Evolutionary conservation across 2,329 filamentous ascomycete genomes (phyloP).

Genomic region (Stemphylium lycopersici): DNA sequence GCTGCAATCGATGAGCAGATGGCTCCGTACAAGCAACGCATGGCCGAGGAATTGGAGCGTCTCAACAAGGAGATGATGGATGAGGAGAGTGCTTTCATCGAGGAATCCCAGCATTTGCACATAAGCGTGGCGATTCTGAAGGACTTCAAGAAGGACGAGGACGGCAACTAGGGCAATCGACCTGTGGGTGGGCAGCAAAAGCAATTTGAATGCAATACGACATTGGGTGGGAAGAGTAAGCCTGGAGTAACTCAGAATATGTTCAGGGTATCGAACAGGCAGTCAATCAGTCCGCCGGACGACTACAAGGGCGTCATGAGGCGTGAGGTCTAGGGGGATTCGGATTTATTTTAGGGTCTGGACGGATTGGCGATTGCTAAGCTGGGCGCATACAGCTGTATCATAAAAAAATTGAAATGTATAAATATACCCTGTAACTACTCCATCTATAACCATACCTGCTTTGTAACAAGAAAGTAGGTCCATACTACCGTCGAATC

Average conservation of each 20-base stretch:
- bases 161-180: not conserved
- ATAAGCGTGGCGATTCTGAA: conserved; percentile 24
- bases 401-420: too few relatives aligned
- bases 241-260: conserved; percentile 4
- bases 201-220: not conserved
- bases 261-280: not conserved
- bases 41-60: conserved; percentile 30
- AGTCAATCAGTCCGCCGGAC: not conserved
- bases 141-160: conserved; percentile 21
- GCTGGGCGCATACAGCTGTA: too few relatives aligned
- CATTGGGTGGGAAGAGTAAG: not conserved
- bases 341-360: not conserved
- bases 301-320: not conserved
- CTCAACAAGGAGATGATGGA: conserved; percentile 24
- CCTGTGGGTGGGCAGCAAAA: not conserved
- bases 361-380: too few relatives aligned
- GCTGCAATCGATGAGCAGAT: conserved; percentile 21
- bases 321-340: not conserved
- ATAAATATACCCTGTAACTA: too few relatives aligned
- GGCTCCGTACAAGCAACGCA: conserved; percentile 21
- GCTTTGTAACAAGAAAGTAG: not conserved
- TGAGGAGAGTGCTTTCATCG: conserved; percentile 18
- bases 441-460: too few relatives aligned
- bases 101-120: conserved; percentile 22
- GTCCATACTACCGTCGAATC: not conserved